phyloP scores from a whole-genome alignment of 148 eudicot species.

The Selenicereus undatus region DNA sequence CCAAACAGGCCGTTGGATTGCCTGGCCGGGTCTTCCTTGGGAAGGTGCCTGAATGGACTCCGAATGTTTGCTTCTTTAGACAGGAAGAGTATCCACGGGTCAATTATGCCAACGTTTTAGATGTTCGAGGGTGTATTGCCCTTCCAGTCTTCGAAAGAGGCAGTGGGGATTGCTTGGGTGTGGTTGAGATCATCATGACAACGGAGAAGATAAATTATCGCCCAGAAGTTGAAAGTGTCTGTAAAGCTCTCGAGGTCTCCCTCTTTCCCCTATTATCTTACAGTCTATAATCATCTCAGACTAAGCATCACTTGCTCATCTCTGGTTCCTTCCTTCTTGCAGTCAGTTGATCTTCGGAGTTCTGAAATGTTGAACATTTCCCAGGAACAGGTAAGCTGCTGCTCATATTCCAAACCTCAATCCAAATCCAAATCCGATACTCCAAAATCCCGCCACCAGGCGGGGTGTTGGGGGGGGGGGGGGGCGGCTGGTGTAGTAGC shows the following conservation, averaged over 20 bases:
- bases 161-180: slow-evolving; percentile 61
- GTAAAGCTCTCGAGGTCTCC: slow-evolving; percentile 75
- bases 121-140: slow-evolving; percentile 64
- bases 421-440: no score
- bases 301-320: slow-evolving; percentile 13
- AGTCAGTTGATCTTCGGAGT: slow-evolving; percentile 74
- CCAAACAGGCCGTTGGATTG: slow-evolving; percentile 48
- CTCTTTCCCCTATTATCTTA: slow-evolving; percentile 10
- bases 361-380: slow-evolving; percentile 43
- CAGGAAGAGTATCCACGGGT: slow-evolving; percentile 58
- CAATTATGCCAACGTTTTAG: slow-evolving; percentile 37
- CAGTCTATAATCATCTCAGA: neutral
- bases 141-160: slow-evolving; percentile 73
- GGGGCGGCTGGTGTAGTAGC: no score
- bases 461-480: no score
- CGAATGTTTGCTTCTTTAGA: slow-evolving; percentile 58
- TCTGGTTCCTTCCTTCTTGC: slow-evolving; percentile 27
- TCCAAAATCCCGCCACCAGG: no score
- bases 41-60: slow-evolving; percentile 68
- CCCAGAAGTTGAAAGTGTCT: slow-evolving; percentile 60
- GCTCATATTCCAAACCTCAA: neutral
- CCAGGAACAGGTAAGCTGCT: slow-evolving; percentile 40
- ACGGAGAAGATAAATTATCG: slow-evolving; percentile 49
- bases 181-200: slow-evolving; percentile 65
- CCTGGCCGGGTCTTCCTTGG: slow-evolving; percentile 70